Percentiles rank a stretch among this genome's conserved stretches.
Evolutionary conservation across 257 asterid species (phyloP).

Genomic region (Penstemon davidsonii): DNA sequence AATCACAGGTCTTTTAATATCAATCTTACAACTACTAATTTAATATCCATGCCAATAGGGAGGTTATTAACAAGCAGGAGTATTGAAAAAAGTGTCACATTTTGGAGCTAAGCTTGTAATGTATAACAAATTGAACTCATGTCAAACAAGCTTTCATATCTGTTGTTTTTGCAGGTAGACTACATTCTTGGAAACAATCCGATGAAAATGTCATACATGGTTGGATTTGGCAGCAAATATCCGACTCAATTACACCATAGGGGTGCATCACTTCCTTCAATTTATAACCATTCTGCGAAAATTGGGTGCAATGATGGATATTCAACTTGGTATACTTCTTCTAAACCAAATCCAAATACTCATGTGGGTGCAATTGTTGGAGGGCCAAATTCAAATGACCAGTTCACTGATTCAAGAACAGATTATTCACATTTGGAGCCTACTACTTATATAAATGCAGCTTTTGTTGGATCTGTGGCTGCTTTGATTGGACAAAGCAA

Average conservation of each 20-base stretch:
- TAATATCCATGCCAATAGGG: too few relatives aligned
- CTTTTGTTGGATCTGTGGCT: slow-evolving; percentile 61
- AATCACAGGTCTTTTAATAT: slow-evolving; percentile 53
- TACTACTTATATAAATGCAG: slow-evolving; percentile 73
- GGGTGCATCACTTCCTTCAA: slow-evolving; percentile 78
- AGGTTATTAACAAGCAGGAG: too few relatives aligned
- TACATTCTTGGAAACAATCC: slow-evolving; percentile 76
- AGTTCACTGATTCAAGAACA: slow-evolving; percentile 54
- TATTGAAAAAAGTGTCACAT: too few relatives aligned
- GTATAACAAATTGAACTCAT: too few relatives aligned
- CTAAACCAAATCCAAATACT: slow-evolving; percentile 57
- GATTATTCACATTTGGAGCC: slow-evolving; percentile 65
- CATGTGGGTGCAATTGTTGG: slow-evolving; percentile 79
- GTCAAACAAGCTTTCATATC: too few relatives aligned
- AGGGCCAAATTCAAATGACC: slow-evolving; percentile 62
- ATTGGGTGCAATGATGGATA: slow-evolving; percentile 56
- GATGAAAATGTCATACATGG: slow-evolving; percentile 69
- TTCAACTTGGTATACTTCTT: slow-evolving; percentile 43
- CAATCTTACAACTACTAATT: neutral
- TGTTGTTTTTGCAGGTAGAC: slow-evolving; percentile 44
- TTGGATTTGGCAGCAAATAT: slow-evolving; percentile 45
- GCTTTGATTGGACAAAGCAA: slow-evolving; percentile 38
- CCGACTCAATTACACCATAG: slow-evolving; percentile 73
- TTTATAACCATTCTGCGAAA: slow-evolving; percentile 33
- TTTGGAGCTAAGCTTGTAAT: too few relatives aligned